phyloP scores from a whole-genome alignment of 2,329 filamentous ascomycete genomes.

The Aaosphaeria pasadenensis region DNA sequence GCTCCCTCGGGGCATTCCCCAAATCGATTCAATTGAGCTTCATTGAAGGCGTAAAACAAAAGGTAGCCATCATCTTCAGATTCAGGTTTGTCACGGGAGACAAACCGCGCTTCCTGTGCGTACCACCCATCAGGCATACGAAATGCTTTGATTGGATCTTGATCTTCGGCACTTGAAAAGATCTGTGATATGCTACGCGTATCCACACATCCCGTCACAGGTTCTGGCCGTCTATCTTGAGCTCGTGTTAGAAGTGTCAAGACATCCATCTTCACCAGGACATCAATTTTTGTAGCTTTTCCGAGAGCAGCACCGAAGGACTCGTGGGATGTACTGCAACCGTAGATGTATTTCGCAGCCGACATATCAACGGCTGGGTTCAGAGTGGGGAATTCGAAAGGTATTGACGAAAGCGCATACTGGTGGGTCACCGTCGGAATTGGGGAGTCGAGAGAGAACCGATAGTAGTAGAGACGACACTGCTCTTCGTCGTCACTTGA shows the following conservation, averaged over 20 bases:
- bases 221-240: constrained; percentile 42
- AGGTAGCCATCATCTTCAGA: constrained; percentile 66
- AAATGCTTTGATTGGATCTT: constrained; percentile 58
- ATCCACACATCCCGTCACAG: constrained; percentile 63
- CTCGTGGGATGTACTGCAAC: constrained; percentile 59
- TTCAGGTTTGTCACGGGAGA: constrained; percentile 40
- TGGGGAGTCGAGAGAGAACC: constrained; percentile 48
- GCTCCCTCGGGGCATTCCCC: constrained; percentile 44
- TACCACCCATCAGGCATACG: constrained; percentile 59
- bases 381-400: constrained; percentile 67
- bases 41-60: constrained; percentile 68
- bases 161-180: constrained; percentile 33
- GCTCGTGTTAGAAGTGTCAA: constrained; percentile 54
- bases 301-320: constrained; percentile 61
- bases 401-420: constrained; percentile 62
- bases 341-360: constrained; percentile 61
- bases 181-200: constrained; percentile 54
- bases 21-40: constrained; percentile 56
- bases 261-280: constrained; percentile 61
- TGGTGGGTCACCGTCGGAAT: constrained; percentile 54
- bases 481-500: constrained; percentile 57
- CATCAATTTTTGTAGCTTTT: constrained; percentile 64
- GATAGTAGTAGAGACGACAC: constrained; percentile 68
- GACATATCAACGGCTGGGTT: constrained; percentile 56
- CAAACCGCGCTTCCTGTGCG: constrained; percentile 66